Evolutionary conservation across 1,139 yeast genomes (phyloP).

Genomic region (Chernovozyma sophiae-reginae): DNA sequence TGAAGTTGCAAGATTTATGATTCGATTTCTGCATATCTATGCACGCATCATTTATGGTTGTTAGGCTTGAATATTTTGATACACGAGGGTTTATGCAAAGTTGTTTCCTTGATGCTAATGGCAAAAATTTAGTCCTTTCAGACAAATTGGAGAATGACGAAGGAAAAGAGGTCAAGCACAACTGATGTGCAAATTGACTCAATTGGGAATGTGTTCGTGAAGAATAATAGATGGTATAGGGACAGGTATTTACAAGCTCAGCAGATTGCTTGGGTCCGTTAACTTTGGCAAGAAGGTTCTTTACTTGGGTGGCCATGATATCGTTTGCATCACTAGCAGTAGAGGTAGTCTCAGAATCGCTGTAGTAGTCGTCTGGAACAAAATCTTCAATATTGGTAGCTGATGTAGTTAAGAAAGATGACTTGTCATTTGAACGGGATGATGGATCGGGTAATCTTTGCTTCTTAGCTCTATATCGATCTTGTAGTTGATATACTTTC

Average conservation of each 20-base stretch:
- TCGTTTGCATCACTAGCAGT: constrained; percentile 17
- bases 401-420: not conserved
- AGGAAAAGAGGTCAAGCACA: constrained; percentile 59
- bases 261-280: constrained; percentile 19
- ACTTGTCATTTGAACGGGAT: constrained; percentile 15
- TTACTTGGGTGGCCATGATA: constrained; percentile 41
- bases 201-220: constrained; percentile 93
- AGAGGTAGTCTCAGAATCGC: constrained; percentile 23
- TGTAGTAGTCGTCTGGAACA: constrained; percentile 39
- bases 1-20: constrained; percentile 43
- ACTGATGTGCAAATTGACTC: constrained; percentile 74
- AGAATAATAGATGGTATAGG: constrained; percentile 55
- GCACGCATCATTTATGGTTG: constrained; percentile 80
- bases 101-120: constrained; percentile 82
- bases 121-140: constrained; percentile 52
- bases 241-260: constrained; percentile 28
- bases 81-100: constrained; percentile 73
- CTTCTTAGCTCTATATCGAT: constrained; percentile 6
- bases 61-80: constrained; percentile 40
- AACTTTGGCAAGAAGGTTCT: constrained; percentile 35
- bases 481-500: constrained; percentile 3
- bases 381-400: constrained; percentile 20
- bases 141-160: constrained; percentile 47
- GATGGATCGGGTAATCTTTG: constrained; percentile 2
- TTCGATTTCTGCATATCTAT: constrained; percentile 57